Base-by-base conservation (phyloP, 2,329 filamentous ascomycete species). In the Hypoxylon sp. region DNA sequence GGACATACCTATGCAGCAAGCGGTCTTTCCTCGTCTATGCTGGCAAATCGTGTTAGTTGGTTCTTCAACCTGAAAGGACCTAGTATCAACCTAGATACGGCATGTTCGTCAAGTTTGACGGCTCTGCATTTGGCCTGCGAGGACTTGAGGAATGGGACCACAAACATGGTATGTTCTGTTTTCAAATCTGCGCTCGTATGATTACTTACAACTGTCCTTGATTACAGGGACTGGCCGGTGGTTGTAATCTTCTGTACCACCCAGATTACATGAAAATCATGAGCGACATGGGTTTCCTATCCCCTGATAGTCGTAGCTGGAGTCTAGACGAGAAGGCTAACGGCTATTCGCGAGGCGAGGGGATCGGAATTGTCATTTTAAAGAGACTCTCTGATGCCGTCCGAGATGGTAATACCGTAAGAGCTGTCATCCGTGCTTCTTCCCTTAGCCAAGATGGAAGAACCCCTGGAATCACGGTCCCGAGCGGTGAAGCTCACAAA, bases 381-480 rank as follows among this genome's bases (percentile, higher is more conserved):
- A 85, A 85, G 62, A 69, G 63, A 1, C 60, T 84, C 1, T 66
- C 62, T 4, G 63, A 71, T 1, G 83, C 83, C 0, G 46, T 84
- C 3, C 64, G 32, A 11, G 63, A 74, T 51, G 69, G 71, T 2
- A 66, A 75, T 41, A 67, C 65, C 38, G 70, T 76, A 30, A 65
- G 71, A 1, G 71, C 68, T 6, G 67, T 73, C 3, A 71, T 76
- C 17, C 64, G 70, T 8, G 55, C 55, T 8, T 62, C 61, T 7
- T 61, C 62, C 4, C 61, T 65, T 5, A 65, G 68, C 47, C 66
- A 69, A 43, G 65, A 68, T 41, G 67, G 67, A 4, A 57, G 53
- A 1, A 69, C 67, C 2, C 62, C 63, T 1, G 57, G 51, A 7
- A 48, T 69, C 3, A 67, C 66, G 9, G 63, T 67, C 42, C 67